Percentiles rank a stretch among this genome's conserved stretches.
phyloP scores from a whole-genome alignment of 2,329 filamentous ascomycete species.

The Cadophora sp. region DNA sequence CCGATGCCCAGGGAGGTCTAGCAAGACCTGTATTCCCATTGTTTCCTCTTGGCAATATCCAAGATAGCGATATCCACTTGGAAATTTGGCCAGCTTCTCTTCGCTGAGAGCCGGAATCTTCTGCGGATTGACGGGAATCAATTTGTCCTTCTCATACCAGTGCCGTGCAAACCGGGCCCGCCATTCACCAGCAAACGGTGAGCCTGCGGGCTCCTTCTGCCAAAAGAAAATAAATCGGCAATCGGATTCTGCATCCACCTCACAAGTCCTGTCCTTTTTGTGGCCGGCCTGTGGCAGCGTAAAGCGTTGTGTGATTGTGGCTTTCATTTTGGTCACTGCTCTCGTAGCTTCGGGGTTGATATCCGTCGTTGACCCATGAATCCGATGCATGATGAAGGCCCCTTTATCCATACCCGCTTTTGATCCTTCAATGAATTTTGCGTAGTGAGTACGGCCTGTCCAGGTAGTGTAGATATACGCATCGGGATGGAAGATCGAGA shows the following conservation, averaged over 20 bases:
- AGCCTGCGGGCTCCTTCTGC: slow-evolving; percentile 19
- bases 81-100: slow-evolving; percentile 49
- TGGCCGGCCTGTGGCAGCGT: too few relatives aligned
- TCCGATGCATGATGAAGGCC: slow-evolving; percentile 52
- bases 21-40: slow-evolving; percentile 52
- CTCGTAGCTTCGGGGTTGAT: slow-evolving; percentile 48
- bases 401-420: slow-evolving; percentile 51
- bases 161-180: slow-evolving; percentile 52
- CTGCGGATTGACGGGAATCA: slow-evolving; percentile 52
- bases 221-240: slow-evolving; percentile 56
- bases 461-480: slow-evolving; percentile 58
- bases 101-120: slow-evolving; percentile 51
- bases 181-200: slow-evolving; percentile 45
- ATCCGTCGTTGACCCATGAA: slow-evolving; percentile 51
- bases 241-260: slow-evolving; percentile 54
- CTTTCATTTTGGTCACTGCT: slow-evolving; percentile 57
- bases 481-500: slow-evolving; percentile 55
- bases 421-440: slow-evolving; percentile 49
- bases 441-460: slow-evolving; percentile 51
- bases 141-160: slow-evolving; percentile 61
- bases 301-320: slow-evolving; percentile 57
- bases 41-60: slow-evolving; percentile 54
- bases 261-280: too few relatives aligned
- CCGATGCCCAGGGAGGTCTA: slow-evolving; percentile 53
- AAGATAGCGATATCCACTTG: slow-evolving; percentile 53